Evolutionary conservation across 1,139 yeast species (phyloP).

Genomic region (Arxiozyma bovina): DNA sequence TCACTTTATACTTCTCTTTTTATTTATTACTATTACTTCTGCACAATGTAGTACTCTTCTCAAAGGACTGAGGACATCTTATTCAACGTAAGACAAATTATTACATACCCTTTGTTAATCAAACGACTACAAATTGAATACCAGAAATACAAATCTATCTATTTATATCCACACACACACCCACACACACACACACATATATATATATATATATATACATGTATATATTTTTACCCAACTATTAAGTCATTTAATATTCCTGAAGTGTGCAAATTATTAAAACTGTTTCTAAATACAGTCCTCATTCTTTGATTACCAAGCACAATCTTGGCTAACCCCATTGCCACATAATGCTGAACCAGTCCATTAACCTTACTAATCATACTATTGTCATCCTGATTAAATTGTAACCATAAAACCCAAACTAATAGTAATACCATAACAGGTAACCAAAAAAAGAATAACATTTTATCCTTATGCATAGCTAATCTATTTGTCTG

Average conservation of each 20-base stretch:
- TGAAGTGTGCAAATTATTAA: conserved; percentile 21
- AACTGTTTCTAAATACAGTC: conserved; percentile 39
- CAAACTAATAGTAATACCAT: conserved; percentile 45
- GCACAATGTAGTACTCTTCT: no score
- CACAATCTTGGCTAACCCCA: conserved; percentile 50
- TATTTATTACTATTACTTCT: no score
- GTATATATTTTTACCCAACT: conserved; percentile 4
- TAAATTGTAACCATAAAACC: conserved; percentile 45
- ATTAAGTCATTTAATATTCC: conserved; percentile 18
- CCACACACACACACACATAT: no score
- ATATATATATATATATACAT: background rate
- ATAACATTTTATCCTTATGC: conserved; percentile 73
- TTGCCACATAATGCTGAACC: conserved; percentile 43
- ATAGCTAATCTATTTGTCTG: conserved; percentile 52
- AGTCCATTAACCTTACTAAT: conserved; percentile 23
- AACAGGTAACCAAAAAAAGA: conserved; percentile 81
- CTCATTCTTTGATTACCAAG: conserved; percentile 62
- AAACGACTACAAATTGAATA: background rate
- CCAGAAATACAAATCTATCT: background rate
- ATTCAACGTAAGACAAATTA: no score
- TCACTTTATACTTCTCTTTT: no score
- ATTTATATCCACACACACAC: no score
- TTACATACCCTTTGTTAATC: no score
- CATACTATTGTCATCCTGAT: conserved; percentile 30
- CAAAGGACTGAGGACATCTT: background rate